Conservation (phyloP, 305 asterid genomes). For the Solanum hybrid region DNA sequence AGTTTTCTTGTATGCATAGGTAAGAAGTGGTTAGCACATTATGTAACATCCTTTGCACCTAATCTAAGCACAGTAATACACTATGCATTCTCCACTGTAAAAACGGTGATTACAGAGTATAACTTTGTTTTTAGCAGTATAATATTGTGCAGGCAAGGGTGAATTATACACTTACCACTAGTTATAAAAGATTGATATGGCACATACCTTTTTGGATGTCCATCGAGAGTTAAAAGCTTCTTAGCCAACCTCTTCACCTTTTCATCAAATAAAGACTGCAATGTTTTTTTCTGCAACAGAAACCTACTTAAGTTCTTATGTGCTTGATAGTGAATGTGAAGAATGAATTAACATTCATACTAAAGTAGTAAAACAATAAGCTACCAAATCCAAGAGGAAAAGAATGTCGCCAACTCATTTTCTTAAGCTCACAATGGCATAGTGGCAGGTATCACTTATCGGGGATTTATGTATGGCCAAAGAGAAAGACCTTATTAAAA, state of each 20-base stretch:
- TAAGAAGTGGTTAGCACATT: neutral
- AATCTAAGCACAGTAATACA: neutral
- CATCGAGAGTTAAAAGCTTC: slow-evolving; percentile 63
- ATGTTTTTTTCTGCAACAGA: slow-evolving; percentile 72
- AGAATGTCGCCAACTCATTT: neutral
- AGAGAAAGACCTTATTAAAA: neutral
- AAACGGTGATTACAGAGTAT: neutral
- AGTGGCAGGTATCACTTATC: neutral
- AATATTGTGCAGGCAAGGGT: neutral
- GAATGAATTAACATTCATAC: slow-evolving; percentile 3
- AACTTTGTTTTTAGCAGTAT: neutral
- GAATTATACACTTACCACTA: neutral
- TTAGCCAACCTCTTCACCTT: slow-evolving; percentile 71
- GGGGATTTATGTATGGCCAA: neutral
- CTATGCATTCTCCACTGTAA: neutral
- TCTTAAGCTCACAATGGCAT: neutral
- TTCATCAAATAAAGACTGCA: slow-evolving; percentile 53
- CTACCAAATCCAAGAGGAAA: neutral
- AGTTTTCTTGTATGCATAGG: neutral
- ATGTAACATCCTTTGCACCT: neutral
- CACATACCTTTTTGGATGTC: slow-evolving; percentile 45
- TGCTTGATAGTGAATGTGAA: slow-evolving; percentile 25
- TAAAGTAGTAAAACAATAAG: neutral
- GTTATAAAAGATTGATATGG: slow-evolving; percentile 3
- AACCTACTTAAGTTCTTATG: slow-evolving; percentile 36